Conservation (phyloP, 352 stramenopile species). For the Globisporangium nagaii region DNA sequence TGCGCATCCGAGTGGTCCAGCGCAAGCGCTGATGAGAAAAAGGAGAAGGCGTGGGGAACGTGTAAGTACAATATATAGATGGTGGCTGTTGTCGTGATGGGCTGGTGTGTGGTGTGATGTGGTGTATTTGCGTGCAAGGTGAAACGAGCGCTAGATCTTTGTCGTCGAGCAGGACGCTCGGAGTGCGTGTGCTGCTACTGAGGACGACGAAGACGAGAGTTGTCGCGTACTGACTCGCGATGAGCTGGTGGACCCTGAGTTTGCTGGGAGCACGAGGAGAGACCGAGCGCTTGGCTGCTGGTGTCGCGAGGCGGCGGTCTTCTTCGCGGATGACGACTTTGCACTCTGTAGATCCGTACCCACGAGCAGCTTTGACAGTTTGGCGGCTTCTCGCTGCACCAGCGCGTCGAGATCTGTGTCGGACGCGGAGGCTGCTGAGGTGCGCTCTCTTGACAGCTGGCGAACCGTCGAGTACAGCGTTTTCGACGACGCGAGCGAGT, state of each 20-base stretch:
- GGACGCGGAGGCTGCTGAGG: background rate
- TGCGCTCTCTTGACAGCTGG: background rate
- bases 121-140: background rate
- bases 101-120: background rate
- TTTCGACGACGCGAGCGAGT: background rate
- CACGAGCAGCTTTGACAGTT: background rate
- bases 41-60: background rate
- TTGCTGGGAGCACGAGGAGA: background rate
- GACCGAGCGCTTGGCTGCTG: background rate
- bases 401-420: slow-evolving; percentile 7
- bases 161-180: background rate
- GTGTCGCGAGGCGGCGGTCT: background rate
- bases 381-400: background rate
- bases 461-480: background rate
- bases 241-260: background rate
- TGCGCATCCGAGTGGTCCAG: slow-evolving; percentile 57
- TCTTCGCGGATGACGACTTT: background rate
- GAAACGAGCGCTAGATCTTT: background rate
- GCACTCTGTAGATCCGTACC: background rate
- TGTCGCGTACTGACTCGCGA: background rate
- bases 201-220: background rate
- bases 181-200: background rate
- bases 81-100: background rate
- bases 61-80: background rate
- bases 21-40: slow-evolving; percentile 10